Evolutionary conservation across 177 flowering plant genomes (phyloP), one percentile per base, ranked within the genome.

Genomic region (Vitis hybrid): DNA sequence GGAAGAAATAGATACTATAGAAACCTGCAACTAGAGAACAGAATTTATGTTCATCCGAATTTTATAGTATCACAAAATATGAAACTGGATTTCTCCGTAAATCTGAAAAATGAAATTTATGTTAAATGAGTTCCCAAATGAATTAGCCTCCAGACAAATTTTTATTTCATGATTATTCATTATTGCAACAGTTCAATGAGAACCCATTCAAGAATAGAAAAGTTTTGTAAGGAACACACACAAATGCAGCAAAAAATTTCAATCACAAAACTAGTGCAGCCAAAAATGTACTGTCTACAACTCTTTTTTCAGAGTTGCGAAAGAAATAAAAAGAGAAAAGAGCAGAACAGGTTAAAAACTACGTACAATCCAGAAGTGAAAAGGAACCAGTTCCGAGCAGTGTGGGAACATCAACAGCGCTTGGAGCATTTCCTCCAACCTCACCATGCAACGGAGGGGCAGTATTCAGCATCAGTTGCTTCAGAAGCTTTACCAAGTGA

Each of bases 391-490:
- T 81, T 78, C 98, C 99, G 68, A 95, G 79, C 26, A 95, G 76
- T 8, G 99, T 93, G 69, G 97, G 98, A 73, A 89, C 96, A 87
- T 93, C 92, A 66, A 90, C 87, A 60, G 97, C 97, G 83, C 78
- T 87, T 61, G 90, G 91, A 72, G 83, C 72, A 71, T 70, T 64
- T 72, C 80, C 77, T 56, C 86, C 89, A 71, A 65, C 58, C 75
- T 82, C 80, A 70, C 78, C 78, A 64, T 74, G 83, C 59, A 73
- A 72, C 52, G 91, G 84, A 67, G 83, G 71, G 63, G 87, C 70
- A 52, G 68, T 60, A 65, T 48, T 66, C 74, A 86, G 74, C 68
- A 94, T 71, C 74, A 93, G 78, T 76, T 93, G 96, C 86, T 90
- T 95, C 74, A 95, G 79, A 78, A 95, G 96, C 83, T 85, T 89